Base-by-base conservation (phyloP, 176 grass and related monocot species). In the Triticum timopheevii region DNA sequence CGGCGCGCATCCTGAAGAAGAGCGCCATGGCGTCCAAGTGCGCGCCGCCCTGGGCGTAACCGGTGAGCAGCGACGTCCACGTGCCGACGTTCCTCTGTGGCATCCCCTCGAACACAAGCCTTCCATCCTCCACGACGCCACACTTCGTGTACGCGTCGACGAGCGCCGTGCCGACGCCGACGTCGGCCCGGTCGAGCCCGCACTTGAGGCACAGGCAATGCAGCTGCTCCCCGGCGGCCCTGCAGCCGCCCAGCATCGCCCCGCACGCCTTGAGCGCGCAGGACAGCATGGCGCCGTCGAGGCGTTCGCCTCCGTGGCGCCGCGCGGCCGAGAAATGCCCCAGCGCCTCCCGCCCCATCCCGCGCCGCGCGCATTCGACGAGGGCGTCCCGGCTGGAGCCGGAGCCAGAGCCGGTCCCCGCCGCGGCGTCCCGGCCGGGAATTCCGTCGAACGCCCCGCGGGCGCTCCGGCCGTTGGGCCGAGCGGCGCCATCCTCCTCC, bases 111-210 rank as follows among this genome's bases (percentile, higher is more conserved):
- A 95, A 92, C 78, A 88, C 75, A 47, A 65, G 39, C 85, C 80
- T 77, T 2, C 80, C 90, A 0, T 90, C 85, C 10, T 52, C 54
- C 2, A 88, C 3, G 3, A 62, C 15, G 5, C 20, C 25, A 6
- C 90, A 90, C 50, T 92, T 94, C 83, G 80, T 87, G 88, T 87
- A 87, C 88, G 83, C 83, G 59, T 85, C 88, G 1, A 97, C 77
- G 3, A 92, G 84, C 3, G 90, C 80, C 4, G 88, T 87, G 7
- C 88, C 92, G 1, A 88, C 89, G 7, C 69, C 50, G 30, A 92
- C 31, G 1, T 80, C 68, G 42, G 61, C 79, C 8, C 17, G 74
- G 69, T 83, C 73, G 28, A 86, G 58, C 61, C 87, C 81, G 15
- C 45, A 65, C 27, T 85, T 90, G 35, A 87, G 1, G 73, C 88